Conservation (phyloP, 2,329 filamentous ascomycete species). For the Periconia digitata region DNA sequence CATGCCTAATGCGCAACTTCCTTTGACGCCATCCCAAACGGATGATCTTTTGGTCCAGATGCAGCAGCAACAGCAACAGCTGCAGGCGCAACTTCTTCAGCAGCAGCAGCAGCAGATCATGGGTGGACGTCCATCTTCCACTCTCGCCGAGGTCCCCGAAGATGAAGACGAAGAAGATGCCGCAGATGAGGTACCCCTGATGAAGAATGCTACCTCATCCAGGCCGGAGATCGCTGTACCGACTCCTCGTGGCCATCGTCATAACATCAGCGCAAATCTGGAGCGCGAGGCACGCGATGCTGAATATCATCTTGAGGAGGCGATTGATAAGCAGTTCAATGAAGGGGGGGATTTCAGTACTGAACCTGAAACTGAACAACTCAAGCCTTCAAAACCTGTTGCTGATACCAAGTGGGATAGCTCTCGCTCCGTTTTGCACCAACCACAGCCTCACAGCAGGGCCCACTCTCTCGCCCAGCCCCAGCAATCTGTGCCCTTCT, state of each 20-base stretch:
- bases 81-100: slow-evolving; percentile 58
- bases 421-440: slow-evolving; percentile 58
- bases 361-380: slow-evolving; percentile 41
- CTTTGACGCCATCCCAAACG: slow-evolving; percentile 39
- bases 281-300: slow-evolving; percentile 84
- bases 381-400: slow-evolving; percentile 28
- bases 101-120: slow-evolving; percentile 55
- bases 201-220: slow-evolving; percentile 45
- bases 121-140: slow-evolving; percentile 49
- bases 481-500: slow-evolving; percentile 46
- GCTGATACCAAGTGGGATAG: slow-evolving; percentile 37
- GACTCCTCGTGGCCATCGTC: slow-evolving; percentile 61
- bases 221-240: slow-evolving; percentile 60
- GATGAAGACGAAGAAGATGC: slow-evolving; percentile 64
- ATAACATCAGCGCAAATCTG: slow-evolving; percentile 75
- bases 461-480: slow-evolving; percentile 71
- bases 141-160: slow-evolving; percentile 71
- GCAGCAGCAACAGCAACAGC: slow-evolving; percentile 52
- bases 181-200: slow-evolving; percentile 38
- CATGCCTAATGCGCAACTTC: slow-evolving; percentile 46
- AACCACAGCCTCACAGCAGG: slow-evolving; percentile 72
- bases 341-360: slow-evolving; percentile 72
- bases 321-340: slow-evolving; percentile 75
- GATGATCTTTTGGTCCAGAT: slow-evolving; percentile 48
- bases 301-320: slow-evolving; percentile 81